Evolutionary conservation across 805 yeast species (phyloP).

Genomic region (Metschnikowia colocasiae): DNA sequence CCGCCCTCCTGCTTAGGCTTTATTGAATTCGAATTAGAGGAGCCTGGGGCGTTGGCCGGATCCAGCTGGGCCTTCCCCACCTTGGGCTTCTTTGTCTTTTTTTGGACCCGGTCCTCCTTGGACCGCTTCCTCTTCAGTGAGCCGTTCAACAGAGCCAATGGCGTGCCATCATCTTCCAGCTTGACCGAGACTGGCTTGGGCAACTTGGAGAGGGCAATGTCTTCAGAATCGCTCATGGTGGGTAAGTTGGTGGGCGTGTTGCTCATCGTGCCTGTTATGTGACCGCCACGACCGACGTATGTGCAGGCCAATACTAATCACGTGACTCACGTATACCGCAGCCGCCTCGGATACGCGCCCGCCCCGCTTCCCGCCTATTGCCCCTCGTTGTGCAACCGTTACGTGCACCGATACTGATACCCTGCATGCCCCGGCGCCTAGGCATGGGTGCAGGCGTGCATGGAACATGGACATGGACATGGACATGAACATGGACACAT

Average conservation of each 20-base stretch:
- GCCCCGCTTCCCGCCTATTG: no score
- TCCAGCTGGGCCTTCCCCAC: neutral
- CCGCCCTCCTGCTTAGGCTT: neutral
- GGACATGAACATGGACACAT: no score
- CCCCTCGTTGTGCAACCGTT: no score
- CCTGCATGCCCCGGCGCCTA: no score
- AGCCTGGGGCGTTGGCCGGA: neutral
- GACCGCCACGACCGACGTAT: neutral
- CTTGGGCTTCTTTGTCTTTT: constrained; percentile 2
- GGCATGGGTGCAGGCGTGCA: no score
- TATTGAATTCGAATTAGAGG: neutral
- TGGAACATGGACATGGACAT: no score
- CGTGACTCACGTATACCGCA: no score
- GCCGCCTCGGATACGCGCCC: no score
- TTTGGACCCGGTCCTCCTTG: constrained; percentile 1
- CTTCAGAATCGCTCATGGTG: constrained; percentile 30
- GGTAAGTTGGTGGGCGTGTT: neutral
- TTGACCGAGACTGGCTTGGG: constrained; percentile 6
- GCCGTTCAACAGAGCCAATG: constrained; percentile 15
- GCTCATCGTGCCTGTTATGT: constrained; percentile 5
- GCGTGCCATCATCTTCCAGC: constrained; percentile 18
- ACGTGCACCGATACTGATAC: no score
- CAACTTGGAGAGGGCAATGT: constrained; percentile 18
- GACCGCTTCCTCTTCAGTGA: constrained; percentile 1
- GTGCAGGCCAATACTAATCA: neutral